A percentile compares a stretch with the other conserved stretches of the same genome.
phyloP scores from a whole-genome alignment of 2,329 filamentous ascomycete genomes.

The Ceratocystiopsis brevicomis region DNA sequence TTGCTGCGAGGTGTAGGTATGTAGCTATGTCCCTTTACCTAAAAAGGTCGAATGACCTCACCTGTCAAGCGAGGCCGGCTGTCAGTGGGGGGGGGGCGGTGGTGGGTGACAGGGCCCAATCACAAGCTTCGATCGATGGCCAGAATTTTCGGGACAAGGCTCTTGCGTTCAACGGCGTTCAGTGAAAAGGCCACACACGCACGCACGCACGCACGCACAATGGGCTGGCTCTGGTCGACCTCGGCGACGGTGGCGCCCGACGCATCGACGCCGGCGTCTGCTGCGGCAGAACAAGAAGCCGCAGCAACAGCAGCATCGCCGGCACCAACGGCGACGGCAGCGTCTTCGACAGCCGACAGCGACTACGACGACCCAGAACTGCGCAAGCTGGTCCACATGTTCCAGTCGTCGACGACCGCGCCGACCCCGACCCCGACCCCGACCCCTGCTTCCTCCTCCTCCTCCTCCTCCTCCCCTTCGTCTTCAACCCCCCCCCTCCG shows the following conservation, averaged over 20 bases:
- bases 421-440: not conserved
- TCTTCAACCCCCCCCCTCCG: conserved; percentile 19
- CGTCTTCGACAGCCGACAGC: not conserved
- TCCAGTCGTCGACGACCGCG: conserved; percentile 17
- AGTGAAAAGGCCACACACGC: too few relatives aligned
- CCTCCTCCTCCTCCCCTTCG: conserved; percentile 11
- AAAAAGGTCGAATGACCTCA: too few relatives aligned
- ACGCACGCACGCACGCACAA: conserved; percentile 13
- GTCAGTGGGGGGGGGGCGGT: too few relatives aligned
- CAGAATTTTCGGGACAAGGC: too few relatives aligned
- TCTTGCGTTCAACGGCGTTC: too few relatives aligned
- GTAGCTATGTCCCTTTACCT: too few relatives aligned
- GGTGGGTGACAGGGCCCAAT: too few relatives aligned
- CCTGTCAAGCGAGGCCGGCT: too few relatives aligned
- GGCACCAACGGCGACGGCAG: not conserved
- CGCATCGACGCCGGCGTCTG: conserved; percentile 3
- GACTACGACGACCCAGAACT: conserved; percentile 23
- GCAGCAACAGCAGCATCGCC: conserved; percentile 4
- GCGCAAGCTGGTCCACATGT: conserved; percentile 32
- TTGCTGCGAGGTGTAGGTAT: too few relatives aligned
- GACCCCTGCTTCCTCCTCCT: conserved; percentile 3
- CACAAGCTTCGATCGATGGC: too few relatives aligned
- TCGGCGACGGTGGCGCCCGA: conserved; percentile 14
- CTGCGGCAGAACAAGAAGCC: conserved; percentile 2
- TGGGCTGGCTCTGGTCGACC: conserved; percentile 45